Conservation (phyloP, 441 rosid species). For the Jatropha multifida region DNA sequence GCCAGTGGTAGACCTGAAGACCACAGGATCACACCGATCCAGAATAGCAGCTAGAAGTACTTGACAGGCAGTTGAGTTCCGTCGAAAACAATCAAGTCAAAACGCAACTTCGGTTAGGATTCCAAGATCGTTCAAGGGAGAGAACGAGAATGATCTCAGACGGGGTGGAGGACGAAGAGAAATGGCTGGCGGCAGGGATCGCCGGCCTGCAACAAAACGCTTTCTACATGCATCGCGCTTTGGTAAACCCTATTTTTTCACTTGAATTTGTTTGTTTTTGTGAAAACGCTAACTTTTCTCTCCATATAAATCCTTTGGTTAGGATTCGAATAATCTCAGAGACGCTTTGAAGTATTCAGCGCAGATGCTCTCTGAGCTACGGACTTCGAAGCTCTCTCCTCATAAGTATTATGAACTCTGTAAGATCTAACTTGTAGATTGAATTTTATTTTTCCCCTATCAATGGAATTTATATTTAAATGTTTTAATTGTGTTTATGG, state of each 20-base stretch:
- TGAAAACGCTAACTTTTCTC: slow-evolving; percentile 6
- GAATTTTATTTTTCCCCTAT: neutral
- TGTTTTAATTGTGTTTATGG: slow-evolving; percentile 2
- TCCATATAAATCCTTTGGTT: slow-evolving; percentile 17
- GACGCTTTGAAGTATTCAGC: slow-evolving; percentile 98
- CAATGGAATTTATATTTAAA: slow-evolving; percentile 1
- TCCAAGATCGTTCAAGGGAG: slow-evolving; percentile 2
- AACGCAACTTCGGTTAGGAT: slow-evolving; percentile 34
- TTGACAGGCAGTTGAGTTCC: slow-evolving; percentile 40
- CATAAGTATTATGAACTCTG: slow-evolving; percentile 95
- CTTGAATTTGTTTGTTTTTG: slow-evolving; percentile 17
- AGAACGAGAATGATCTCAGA: slow-evolving; percentile 62
- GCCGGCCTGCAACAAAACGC: slow-evolving; percentile 98
- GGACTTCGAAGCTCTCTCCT: slow-evolving; percentile 97
- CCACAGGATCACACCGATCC: slow-evolving; percentile 23
- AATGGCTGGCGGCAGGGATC: slow-evolving; percentile 93
- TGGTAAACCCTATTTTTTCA: slow-evolving; percentile 47
- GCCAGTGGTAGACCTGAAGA: neutral
- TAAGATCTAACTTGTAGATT: slow-evolving; percentile 37
- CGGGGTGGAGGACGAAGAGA: slow-evolving; percentile 89
- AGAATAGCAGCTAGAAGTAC: neutral
- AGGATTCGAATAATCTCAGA: slow-evolving; percentile 94
- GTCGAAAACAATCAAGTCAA: slow-evolving; percentile 32
- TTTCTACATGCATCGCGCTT: slow-evolving; percentile 97
- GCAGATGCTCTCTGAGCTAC: slow-evolving; percentile 97